Evolutionary conservation across 768 basidiomycete species (phyloP), one percentile per base, ranked within the genome.

Genomic region (Atractiella rhizophila): DNA sequence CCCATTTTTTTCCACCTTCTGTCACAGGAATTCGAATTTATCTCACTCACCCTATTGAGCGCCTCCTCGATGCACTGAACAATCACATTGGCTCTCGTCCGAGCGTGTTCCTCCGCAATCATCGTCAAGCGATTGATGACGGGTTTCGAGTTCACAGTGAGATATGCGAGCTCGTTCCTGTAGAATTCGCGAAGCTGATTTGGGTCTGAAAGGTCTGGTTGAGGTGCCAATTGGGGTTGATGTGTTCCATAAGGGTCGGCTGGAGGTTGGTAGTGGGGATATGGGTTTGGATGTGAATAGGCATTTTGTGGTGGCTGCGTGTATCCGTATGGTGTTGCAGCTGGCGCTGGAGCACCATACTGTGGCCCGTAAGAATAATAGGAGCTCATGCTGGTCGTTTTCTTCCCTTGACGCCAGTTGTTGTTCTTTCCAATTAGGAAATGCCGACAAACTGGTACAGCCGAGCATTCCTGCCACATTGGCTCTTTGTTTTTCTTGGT

Each of bases 91-190:
- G 74, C 70, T 61, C 72, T 80, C 31, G 75, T 69, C 2, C 49
- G 19, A 28, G 68, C 60, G 57, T 77, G 75, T 41, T 88, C 78
- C 61, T 82, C 77, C 39, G 91, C 88, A 50, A 79, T 69, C 68
- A 85, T 73, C 26, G 91, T 94, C 13, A 98, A 62, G 46, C 68
- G 69, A 62, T 91, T 82, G 49, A 98, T 98, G 47, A 91, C 72
- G 9, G 82, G 76, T 54, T 85, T 74, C 50, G 85, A 88, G 62
- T 96, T 98, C 66, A 85, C 74, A 38, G 73, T 80, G 48, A 98
- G 74, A 48, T 74, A 71, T 53, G 69, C 63, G 40, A 91, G 71
- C 46, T 77, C 72, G 30, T 62, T 57, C 41, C 68, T 54, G 60
- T 75, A 82, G 62, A 81, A 79, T 61, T 72, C 70, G 49, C 81